Conservation (phyloP, 1,284 basidiomycete genomes). For the Pholiota adiposa region DNA sequence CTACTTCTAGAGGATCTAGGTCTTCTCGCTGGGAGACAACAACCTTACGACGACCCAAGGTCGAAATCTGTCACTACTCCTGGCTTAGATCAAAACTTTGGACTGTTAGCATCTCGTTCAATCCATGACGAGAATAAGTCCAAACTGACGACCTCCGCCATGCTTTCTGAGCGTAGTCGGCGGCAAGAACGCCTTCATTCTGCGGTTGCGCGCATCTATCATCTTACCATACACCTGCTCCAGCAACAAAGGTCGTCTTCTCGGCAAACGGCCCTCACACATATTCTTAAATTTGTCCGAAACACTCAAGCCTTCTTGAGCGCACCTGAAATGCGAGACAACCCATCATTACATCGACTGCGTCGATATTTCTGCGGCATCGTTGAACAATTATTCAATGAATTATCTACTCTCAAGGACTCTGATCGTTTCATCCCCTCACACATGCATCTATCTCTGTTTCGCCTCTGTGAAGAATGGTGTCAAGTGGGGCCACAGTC, state of each 20-base stretch:
- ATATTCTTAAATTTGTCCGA: conserved; percentile 86
- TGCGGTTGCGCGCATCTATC: conserved; percentile 90
- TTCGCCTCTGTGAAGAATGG: conserved; percentile 93
- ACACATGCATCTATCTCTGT: conserved; percentile 81
- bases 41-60: conserved; percentile 80
- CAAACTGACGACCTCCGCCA: conserved; percentile 43
- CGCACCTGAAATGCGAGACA: conserved; percentile 73
- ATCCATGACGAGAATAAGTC: conserved; percentile 64
- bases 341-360: conserved; percentile 81
- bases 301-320: conserved; percentile 82
- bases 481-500: conserved; percentile 84
- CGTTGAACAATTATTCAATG: conserved; percentile 86
- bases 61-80: conserved; percentile 49
- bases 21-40: conserved; percentile 78
- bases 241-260: conserved; percentile 73
- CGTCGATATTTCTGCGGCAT: conserved; percentile 91
- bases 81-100: conserved; percentile 48
- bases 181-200: conserved; percentile 86
- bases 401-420: conserved; percentile 71
- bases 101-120: conserved; percentile 65
- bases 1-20: conserved; percentile 87
- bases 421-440: conserved; percentile 80
- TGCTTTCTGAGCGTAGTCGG: conserved; percentile 59
- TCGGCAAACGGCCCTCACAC: conserved; percentile 75
- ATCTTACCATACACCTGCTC: conserved; percentile 81